Evolutionary conservation across 257 asterid genomes (phyloP), one percentile per base, ranked within the genome.

Genomic region (Nicotiana attenuata): DNA sequence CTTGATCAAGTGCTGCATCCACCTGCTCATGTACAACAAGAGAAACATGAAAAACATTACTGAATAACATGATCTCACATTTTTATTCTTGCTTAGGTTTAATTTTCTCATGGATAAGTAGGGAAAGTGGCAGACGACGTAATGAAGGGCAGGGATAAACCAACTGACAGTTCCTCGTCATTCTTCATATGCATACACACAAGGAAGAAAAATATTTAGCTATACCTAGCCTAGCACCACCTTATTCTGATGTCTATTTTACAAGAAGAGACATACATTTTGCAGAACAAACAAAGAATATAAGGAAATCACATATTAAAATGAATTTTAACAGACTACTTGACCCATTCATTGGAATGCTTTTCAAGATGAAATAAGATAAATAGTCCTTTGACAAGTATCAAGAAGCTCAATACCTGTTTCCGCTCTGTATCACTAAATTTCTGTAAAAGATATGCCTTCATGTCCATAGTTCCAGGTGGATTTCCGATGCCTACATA

Each of bases 401-500:
- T 29, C 19, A 55, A 24, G 22, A 38, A 38, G 66, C 26, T 26
- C 69, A 31, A 61, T 71, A 93, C 99, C 97, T 96, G 98, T 80
- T 84, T 61, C 65, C 97, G 89, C 85, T 96, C 99, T 15, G 76
- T 15, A 38, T 89, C 22, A 84, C 99, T 94, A 85, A 94, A 96
- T 86, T 93, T 94, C 89, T 96, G 99, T 83, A 96, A 97, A 81
- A 94, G 96, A 87, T 67, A 96, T 56, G 99, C 99, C 87, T 86
- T 96, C 91, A 92, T 87, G 87, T 96, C 99, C 99, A 96, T 96
- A 24, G 89, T 85, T 69, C 99, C 99, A 31, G 98, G 99, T 26
- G 98, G 98, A 84, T 89, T 92, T 63, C 99, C 98, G 24, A 96
- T 79, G 66, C 99, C 99, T 96, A 86, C 31, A 81, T 79, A 73